Base-by-base conservation (phyloP, 768 basidiomycete genomes). In the Auricularia heimuer region DNA sequence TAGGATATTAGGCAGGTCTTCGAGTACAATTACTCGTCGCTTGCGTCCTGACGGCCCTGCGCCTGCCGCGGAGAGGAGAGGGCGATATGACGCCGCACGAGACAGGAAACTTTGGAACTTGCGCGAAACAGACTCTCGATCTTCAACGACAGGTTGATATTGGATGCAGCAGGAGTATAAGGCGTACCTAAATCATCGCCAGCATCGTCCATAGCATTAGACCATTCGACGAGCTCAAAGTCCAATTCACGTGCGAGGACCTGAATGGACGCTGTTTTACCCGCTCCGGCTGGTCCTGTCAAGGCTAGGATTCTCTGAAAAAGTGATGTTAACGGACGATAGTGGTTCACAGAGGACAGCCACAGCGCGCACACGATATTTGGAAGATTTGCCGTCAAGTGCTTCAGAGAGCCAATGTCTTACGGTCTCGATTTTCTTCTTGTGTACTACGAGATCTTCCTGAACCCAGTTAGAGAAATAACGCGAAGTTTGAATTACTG, bases 1-100 rank as follows among this genome's bases (percentile, higher is more conserved):
- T 3, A 92, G 77, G 64, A 98, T 84, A 71, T 98, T 98, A 0
- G 96, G 97, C 1, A 99, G 81, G 65, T 95, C 90, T 75, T 95
- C 92, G 7, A 97, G 78, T 3, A 98, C 84, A 63, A 98, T 81
- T 4, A 95, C 71, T 39, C 86, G 85, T 0, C 80, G 82, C 68
- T 76, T 77, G 62, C 66, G 61, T 64, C 36, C 37, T 12, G 66
- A 44, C 12, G 69, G 54, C 12, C 39, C 39, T 42, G 39, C 39
- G 39, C 3, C 39, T 18, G 65, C 47, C 44, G 62, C n/a, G 14
- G 65, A 33, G 67, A 87, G 85, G 33, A 91, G 72, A 58, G 80
- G 81, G 24, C 77, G 77, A 69, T 88, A 89, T 3, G 78, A 80
- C 18, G 83, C 78, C 1, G 89, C 88, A 45, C 89, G 85, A 18